Base-by-base conservation (phyloP, 192 early-diverging fungal species). In the Cetraspora pellucida region DNA sequence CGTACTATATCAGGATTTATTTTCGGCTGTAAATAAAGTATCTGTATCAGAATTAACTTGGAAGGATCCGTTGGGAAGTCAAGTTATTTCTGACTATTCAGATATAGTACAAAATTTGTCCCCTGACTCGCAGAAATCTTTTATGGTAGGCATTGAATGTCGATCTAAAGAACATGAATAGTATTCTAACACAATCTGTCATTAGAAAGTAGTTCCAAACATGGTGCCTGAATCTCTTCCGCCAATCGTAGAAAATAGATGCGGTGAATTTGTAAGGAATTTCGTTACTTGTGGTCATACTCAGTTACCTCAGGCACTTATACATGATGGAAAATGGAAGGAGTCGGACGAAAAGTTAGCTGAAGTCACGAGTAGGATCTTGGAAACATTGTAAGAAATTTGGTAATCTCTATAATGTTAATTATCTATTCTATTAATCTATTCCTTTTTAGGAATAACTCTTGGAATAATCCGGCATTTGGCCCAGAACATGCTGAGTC, bases 391-490 rank as follows among this genome's bases (percentile, higher is more conserved):
- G 25, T 60, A 27, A 60, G 58, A n/a, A n/a, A n/a, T n/a, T n/a
- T n/a, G n/a, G n/a, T n/a, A n/a, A n/a, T n/a, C n/a, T n/a, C n/a
- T n/a, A n/a, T n/a, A n/a, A n/a, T n/a, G n/a, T n/a, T n/a, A n/a
- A n/a, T n/a, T n/a, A n/a, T n/a, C n/a, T n/a, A n/a, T n/a, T n/a
- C n/a, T n/a, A n/a, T n/a, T n/a, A n/a, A n/a, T n/a, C n/a, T n/a
- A n/a, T n/a, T n/a, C n/a, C n/a, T 60, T 25, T 27, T 60, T 60
- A 60, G 59, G 17, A 67, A 44, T 27, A 37, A 67, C 17, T 43
- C 44, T 46, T 67, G 65, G 65, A 67, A 67, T 31, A 67, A 67
- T 67, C 17, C 37, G n/a, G 65, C 65, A 67, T 67, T 67, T 67
- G 17, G 23, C 16, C 45, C 65, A 17, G 65, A 67, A 46, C 1